Conservation (phyloP, 768 basidiomycete genomes). For the Suillus lakei region DNA sequence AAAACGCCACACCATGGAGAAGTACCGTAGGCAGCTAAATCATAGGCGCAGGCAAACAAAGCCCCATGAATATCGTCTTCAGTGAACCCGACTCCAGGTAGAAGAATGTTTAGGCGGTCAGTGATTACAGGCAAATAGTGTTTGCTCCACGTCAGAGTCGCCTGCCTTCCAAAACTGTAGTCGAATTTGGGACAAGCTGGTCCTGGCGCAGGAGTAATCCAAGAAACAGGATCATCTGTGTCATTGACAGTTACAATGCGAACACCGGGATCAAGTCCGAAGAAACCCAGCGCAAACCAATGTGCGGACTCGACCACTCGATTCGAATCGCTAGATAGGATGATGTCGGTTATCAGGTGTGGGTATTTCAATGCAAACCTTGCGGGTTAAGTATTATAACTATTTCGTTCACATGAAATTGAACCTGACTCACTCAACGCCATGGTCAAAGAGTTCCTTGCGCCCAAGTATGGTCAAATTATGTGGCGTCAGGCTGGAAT, state of each 20-base stretch:
- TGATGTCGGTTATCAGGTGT: conserved; percentile 7
- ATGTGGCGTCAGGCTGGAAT: conserved; percentile 34
- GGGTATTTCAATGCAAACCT: conserved; percentile 14
- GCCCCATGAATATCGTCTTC: conserved; percentile 39
- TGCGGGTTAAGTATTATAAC: background rate
- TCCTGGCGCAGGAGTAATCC: conserved; percentile 42
- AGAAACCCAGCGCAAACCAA: conserved; percentile 43
- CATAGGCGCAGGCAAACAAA: conserved; percentile 43
- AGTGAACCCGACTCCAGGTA: conserved; percentile 36
- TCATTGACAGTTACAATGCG: conserved; percentile 33
- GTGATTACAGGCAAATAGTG: conserved; percentile 43
- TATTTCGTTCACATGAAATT: background rate
- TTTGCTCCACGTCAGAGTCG: conserved; percentile 6
- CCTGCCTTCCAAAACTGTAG: conserved; percentile 7
- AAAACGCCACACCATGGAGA: conserved; percentile 44
- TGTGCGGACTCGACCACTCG: conserved; percentile 39
- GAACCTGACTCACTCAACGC: conserved; percentile 31
- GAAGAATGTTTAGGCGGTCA: conserved; percentile 35
- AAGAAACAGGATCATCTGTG: conserved; percentile 34
- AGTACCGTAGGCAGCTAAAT: conserved; percentile 34
- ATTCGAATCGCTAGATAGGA: conserved; percentile 10
- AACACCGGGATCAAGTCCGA: conserved; percentile 29
- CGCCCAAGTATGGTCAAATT: conserved; percentile 40
- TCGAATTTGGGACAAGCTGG: conserved; percentile 39
- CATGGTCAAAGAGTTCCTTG: conserved; percentile 39